A percentile compares a stretch with the other conserved stretches of the same genome.
Evolutionary conservation across 2,329 filamentous ascomycete genomes (phyloP).

Genomic region (Penicillium sp.): DNA sequence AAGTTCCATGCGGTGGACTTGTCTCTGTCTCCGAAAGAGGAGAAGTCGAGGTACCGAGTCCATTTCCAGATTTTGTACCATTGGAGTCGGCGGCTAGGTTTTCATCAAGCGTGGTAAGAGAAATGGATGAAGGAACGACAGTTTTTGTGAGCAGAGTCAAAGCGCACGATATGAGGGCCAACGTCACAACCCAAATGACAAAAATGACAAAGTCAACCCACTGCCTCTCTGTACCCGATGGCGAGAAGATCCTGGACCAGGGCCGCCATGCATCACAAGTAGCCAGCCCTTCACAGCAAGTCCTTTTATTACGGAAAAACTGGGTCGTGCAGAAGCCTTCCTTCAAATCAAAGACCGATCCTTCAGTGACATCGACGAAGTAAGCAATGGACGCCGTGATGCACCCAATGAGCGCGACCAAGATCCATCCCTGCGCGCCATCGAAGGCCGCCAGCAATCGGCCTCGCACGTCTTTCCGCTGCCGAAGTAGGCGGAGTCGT

Average conservation of each 20-base stretch:
- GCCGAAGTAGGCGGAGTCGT: constrained; percentile 72
- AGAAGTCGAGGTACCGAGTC: constrained; percentile 33
- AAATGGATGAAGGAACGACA: constrained; percentile 78
- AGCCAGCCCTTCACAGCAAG: constrained; percentile 51
- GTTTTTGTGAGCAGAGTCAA: constrained; percentile 88
- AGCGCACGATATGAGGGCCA: constrained; percentile 65
- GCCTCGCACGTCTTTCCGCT: constrained; percentile 75
- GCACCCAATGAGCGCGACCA: constrained; percentile 81
- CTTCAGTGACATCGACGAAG: constrained; percentile 77
- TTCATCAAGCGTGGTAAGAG: constrained; percentile 80
- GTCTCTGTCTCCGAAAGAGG: constrained; percentile 33
- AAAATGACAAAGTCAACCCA: constrained; percentile 74
- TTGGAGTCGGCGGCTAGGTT: constrained; percentile 66
- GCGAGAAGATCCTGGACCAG: constrained; percentile 57
- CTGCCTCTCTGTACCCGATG: constrained; percentile 40
- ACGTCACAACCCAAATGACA: constrained; percentile 58
- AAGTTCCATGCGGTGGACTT: constrained; percentile 32
- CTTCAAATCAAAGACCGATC: constrained; percentile 79
- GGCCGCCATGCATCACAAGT: constrained; percentile 53
- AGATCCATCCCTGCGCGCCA: constrained; percentile 83
- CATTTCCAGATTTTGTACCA: constrained; percentile 37
- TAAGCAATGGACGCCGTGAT: constrained; percentile 80
- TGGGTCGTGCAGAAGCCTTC: constrained; percentile 67
- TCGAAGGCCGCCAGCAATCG: constrained; percentile 69
- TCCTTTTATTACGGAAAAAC: constrained; percentile 67